Percentiles rank a stretch among this genome's conserved stretches.
Evolutionary conservation across 306 rosid genomes (phyloP).

Genomic region (Rosa chinensis): DNA sequence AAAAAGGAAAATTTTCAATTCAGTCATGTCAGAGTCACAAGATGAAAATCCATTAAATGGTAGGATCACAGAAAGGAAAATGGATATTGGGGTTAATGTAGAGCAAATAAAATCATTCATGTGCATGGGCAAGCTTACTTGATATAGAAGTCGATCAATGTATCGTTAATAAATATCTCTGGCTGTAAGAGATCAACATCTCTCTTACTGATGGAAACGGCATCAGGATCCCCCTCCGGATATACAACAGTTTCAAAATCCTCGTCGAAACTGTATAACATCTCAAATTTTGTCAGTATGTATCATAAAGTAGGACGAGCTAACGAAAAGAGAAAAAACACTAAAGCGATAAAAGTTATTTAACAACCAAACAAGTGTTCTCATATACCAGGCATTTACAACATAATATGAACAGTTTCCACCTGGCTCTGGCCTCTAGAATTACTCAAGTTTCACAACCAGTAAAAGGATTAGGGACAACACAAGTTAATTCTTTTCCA

Average conservation of each 20-base stretch:
- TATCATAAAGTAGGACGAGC: background rate
- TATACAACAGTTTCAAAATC: slow-evolving; percentile 78
- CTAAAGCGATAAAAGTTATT: background rate
- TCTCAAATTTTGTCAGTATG: slow-evolving; percentile 24
- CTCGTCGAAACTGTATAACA: slow-evolving; percentile 67
- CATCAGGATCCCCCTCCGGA: slow-evolving; percentile 94
- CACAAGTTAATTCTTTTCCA: background rate
- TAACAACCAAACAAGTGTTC: slow-evolving; percentile 2
- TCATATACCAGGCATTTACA: background rate
- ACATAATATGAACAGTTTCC: background rate
- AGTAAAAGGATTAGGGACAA: background rate
- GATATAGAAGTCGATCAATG: slow-evolving; percentile 89
- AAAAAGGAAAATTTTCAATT: background rate
- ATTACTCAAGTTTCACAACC: background rate
- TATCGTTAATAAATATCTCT: slow-evolving; percentile 90
- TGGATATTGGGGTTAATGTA: background rate
- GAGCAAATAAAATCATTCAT: slow-evolving; percentile 4
- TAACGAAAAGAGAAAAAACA: background rate
- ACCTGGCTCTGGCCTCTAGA: background rate
- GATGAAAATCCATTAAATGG: background rate
- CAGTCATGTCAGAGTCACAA: background rate
- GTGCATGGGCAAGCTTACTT: slow-evolving; percentile 52
- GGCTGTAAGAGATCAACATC: slow-evolving; percentile 94
- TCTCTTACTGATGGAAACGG: slow-evolving; percentile 85
- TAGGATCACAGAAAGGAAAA: background rate